Base-by-base conservation (phyloP, 768 basidiomycete species). In the Agaricus sinodeliciosus region DNA sequence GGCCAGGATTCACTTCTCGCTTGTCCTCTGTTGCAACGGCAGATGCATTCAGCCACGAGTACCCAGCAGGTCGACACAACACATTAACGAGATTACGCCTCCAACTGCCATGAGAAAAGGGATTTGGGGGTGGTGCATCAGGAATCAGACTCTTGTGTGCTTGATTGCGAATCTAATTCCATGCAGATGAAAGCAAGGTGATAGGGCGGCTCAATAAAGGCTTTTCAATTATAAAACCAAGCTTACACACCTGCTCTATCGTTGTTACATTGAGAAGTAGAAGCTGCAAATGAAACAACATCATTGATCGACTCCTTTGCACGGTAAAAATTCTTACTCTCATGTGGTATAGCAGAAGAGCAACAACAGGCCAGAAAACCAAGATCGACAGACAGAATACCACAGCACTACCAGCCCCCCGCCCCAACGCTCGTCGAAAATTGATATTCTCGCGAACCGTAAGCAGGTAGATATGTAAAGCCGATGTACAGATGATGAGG, bases 191-290 rank as follows among this genome's bases (percentile, higher is more conserved):
- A 22, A 8, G 31, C 8, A 8, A 11, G 31, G 31, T 31, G 31
- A 31, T 31, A 31, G 3, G 8, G 31, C 31, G 31, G 31, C 31
- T 31, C 31, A 31, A 11, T 31, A 31, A 7, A 31, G 8, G 31
- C 31, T 31, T 22, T 22, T 3, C 22, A 22, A 31, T 31, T 31
- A 11, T 31, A 11, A 28, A 31, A 31, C 31, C 7, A 31, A 31
- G 11, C 11, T 48, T 42, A 63, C 81, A 67, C 65, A 88, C 87
- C 79, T 93, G 91, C 71, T 97, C 94, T 56, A 97, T 93, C n/a
- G 94, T 97, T 8, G 94, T 96, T 34, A 92, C 77, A 66, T 95
- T 94, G 57, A 93, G 72, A 28, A 93, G 65, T 49, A 95, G 69
- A 44, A 97, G 75, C 86, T 90, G 65, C 34, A 55, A 48, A 51